Percentiles rank a stretch among this genome's conserved stretches.
phyloP scores from a whole-genome alignment of 805 yeast genomes.

The Gaillardinia entomophila region DNA sequence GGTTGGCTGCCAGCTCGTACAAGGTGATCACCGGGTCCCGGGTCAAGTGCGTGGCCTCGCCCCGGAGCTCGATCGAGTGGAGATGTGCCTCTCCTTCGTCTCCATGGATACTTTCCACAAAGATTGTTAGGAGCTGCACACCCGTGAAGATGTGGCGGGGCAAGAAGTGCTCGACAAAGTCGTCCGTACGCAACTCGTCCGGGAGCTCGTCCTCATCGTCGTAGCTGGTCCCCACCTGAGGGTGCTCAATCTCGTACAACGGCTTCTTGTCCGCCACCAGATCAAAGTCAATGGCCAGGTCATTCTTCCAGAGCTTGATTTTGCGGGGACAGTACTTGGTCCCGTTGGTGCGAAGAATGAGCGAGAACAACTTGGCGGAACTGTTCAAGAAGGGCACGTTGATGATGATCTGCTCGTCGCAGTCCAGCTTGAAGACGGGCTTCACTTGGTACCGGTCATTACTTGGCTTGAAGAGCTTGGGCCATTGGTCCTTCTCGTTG shows the following conservation, averaged over 20 bases:
- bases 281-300: slow-evolving; percentile 66
- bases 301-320: slow-evolving; percentile 70
- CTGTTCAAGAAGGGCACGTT: slow-evolving; percentile 73
- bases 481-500: slow-evolving; percentile 45
- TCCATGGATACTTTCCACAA: slow-evolving; percentile 50
- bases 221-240: slow-evolving; percentile 48
- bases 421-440: slow-evolving; percentile 57
- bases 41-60: slow-evolving; percentile 51
- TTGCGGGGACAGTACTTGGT: slow-evolving; percentile 61
- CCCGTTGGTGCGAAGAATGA: slow-evolving; percentile 63
- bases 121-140: slow-evolving; percentile 59
- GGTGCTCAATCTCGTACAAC: slow-evolving; percentile 53
- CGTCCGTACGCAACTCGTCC: slow-evolving; percentile 27
- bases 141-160: slow-evolving; percentile 74
- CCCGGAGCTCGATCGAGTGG: slow-evolving; percentile 74
- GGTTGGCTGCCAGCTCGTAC: slow-evolving; percentile 91
- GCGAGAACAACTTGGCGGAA: slow-evolving; percentile 65
- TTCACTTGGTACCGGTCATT: slow-evolving; percentile 44
- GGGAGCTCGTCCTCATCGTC: slow-evolving; percentile 30
- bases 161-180: slow-evolving; percentile 74
- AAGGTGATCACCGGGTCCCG: slow-evolving; percentile 70
- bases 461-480: slow-evolving; percentile 47
- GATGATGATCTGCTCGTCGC: slow-evolving; percentile 74
- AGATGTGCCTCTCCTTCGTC: slow-evolving; percentile 46
- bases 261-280: slow-evolving; percentile 45